Percentiles rank a stretch among this genome's conserved stretches.
phyloP scores from a whole-genome alignment of 1,284 basidiomycete genomes.

The Ustilago shanxiensis region DNA sequence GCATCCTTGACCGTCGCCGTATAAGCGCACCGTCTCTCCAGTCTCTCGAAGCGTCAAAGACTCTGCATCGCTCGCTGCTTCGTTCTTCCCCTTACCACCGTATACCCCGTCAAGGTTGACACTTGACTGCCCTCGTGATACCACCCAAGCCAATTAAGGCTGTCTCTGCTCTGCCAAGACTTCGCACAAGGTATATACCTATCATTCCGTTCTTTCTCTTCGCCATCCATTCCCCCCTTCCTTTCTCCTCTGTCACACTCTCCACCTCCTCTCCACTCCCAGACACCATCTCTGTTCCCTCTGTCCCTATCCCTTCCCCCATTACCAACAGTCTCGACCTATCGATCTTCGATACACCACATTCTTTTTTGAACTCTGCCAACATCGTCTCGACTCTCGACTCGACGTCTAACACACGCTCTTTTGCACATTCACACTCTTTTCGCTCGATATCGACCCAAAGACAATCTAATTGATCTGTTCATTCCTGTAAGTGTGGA shows the following conservation, averaged over 20 bases:
- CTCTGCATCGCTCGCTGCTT: not conserved
- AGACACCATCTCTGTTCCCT: conserved; percentile 2
- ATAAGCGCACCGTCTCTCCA: not conserved
- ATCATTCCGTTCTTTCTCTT: conserved; percentile 12
- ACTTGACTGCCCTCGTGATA: conserved; percentile 24
- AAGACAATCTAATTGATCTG: conserved; percentile 11
- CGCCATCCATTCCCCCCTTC: conserved; percentile 3
- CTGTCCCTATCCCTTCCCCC: conserved; percentile 5
- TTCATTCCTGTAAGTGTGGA: conserved; percentile 33
- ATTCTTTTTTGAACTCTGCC: conserved; percentile 31
- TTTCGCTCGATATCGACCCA: conserved; percentile 13
- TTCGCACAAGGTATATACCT: conserved; percentile 40
- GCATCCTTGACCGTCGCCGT: not conserved
- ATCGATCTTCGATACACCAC: conserved; percentile 32
- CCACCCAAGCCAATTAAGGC: conserved; percentile 4
- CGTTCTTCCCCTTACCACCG: conserved; percentile 6
- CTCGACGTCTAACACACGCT: conserved; percentile 39
- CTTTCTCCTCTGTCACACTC: conserved; percentile 19
- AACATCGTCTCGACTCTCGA: conserved; percentile 21
- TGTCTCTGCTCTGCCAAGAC: conserved; percentile 25
- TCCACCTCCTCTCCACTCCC: conserved; percentile 28
- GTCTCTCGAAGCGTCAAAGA: not conserved
- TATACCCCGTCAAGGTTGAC: conserved; percentile 16
- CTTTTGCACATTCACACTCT: conserved; percentile 41
- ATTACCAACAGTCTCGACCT: conserved; percentile 4